Evolutionary conservation across 2,329 filamentous ascomycete genomes (phyloP).

Genomic region (Alternaria consortialis): DNA sequence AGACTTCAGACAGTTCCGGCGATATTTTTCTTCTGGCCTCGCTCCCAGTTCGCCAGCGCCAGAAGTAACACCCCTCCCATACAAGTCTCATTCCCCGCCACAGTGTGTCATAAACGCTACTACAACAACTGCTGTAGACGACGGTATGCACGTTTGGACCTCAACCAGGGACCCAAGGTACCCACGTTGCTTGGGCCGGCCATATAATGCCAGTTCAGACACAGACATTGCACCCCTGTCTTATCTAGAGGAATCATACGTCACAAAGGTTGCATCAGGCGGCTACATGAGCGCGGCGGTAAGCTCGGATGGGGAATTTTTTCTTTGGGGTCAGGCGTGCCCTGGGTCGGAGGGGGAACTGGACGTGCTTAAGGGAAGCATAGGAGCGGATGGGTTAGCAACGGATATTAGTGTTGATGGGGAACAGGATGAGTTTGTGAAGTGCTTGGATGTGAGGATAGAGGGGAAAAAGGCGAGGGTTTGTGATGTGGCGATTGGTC

Average conservation of each 20-base stretch:
- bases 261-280: constrained; percentile 38
- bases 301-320: constrained; percentile 43
- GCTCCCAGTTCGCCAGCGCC: too few species aligned
- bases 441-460: constrained; percentile 32
- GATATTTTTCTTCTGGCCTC: neutral
- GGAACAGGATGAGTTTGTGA: constrained; percentile 42
- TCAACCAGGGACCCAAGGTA: constrained; percentile 36
- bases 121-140: constrained; percentile 31
- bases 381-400: neutral
- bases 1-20: constrained; percentile 4
- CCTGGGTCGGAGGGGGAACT: constrained; percentile 33
- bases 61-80: constrained; percentile 1
- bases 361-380: constrained; percentile 19
- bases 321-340: constrained; percentile 44
- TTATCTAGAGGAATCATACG: constrained; percentile 37
- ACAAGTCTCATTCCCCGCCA: neutral
- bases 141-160: constrained; percentile 30
- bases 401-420: constrained; percentile 13
- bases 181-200: constrained; percentile 34
- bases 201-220: constrained; percentile 1
- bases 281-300: constrained; percentile 47
- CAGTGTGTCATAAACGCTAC: constrained; percentile 30
- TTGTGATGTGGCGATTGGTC: constrained; percentile 39
- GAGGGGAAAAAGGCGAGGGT: constrained; percentile 28
- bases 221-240: constrained; percentile 26